phyloP scores from a whole-genome alignment of 192 early-diverging fungal species.

The Coemansia sp. region DNA sequence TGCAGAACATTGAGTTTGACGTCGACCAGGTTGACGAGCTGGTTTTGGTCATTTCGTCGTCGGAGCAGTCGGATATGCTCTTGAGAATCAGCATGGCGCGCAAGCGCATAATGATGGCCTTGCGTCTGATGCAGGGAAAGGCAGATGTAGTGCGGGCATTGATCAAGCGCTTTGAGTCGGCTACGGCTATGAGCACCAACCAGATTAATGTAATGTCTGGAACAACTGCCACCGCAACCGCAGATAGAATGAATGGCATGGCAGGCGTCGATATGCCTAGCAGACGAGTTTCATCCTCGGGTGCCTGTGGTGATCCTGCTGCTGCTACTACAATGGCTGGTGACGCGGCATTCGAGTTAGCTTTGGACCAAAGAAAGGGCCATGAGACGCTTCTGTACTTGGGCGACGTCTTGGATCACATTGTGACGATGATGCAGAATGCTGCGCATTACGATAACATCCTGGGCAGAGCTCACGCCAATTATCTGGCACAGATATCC shows the following conservation, averaged over 20 bases:
- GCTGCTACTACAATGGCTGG: slow-evolving; percentile 2
- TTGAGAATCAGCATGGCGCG: slow-evolving; percentile 69
- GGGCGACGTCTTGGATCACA: slow-evolving; percentile 80
- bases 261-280: no score
- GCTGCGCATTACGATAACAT: slow-evolving; percentile 71
- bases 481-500: slow-evolving; percentile 74
- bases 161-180: slow-evolving; percentile 63
- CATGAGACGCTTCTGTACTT: slow-evolving; percentile 68
- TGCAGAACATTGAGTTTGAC: slow-evolving; percentile 86
- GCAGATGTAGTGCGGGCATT: slow-evolving; percentile 71
- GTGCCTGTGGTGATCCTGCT: no score
- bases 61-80: slow-evolving; percentile 80
- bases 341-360: slow-evolving; percentile 18
- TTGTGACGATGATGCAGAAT: slow-evolving; percentile 74
- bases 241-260: no score
- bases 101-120: slow-evolving; percentile 66
- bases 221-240: neutral
- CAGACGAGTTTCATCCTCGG: no score
- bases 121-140: slow-evolving; percentile 67
- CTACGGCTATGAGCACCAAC: slow-evolving; percentile 37
- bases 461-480: slow-evolving; percentile 66
- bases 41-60: slow-evolving; percentile 87
- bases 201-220: slow-evolving; percentile 33
- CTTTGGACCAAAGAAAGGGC: slow-evolving; percentile 46
- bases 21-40: slow-evolving; percentile 95